A percentile compares a stretch with the other conserved stretches of the same genome.
Evolutionary conservation across 1,284 basidiomycete species (phyloP).

Genomic region (Ganoderma resinaceum): DNA sequence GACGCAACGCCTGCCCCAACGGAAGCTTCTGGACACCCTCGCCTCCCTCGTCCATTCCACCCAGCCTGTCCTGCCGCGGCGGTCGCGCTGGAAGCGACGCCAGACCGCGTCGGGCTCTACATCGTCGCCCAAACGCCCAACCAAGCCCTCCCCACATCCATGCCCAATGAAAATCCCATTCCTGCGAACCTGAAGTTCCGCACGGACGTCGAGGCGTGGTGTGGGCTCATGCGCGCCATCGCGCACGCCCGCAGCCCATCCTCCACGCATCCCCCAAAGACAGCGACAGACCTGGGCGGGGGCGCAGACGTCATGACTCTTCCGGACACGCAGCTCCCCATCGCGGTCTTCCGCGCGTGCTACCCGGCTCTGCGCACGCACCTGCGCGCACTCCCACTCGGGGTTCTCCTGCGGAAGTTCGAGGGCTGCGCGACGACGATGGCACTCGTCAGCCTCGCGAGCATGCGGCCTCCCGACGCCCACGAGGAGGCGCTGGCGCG

Average conservation of each 20-base stretch:
- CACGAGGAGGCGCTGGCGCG: neutral
- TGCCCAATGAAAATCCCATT: no score
- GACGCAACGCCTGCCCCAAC: neutral
- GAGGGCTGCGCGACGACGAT: neutral
- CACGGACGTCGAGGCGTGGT: neutral
- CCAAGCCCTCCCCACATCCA: neutral
- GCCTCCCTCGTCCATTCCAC: neutral
- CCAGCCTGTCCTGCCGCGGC: neutral
- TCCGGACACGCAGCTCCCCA: neutral
- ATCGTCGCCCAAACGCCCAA: neutral
- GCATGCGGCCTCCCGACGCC: neutral
- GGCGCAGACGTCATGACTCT: neutral
- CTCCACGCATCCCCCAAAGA: neutral
- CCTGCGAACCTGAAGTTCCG: neutral
- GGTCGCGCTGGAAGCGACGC: neutral
- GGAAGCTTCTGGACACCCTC: neutral
- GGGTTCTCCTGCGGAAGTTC: neutral
- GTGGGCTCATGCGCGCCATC: neutral
- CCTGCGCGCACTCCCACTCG: neutral
- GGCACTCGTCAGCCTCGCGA: neutral
- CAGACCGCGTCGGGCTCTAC: neutral
- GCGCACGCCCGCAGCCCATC: neutral
- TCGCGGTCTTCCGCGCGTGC: neutral
- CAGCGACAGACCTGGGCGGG: neutral
- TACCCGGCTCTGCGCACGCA: neutral